Percentiles rank a stretch among this genome's conserved stretches.
phyloP scores from a whole-genome alignment of 768 basidiomycete genomes.

The Cyclocybe aegerita region DNA sequence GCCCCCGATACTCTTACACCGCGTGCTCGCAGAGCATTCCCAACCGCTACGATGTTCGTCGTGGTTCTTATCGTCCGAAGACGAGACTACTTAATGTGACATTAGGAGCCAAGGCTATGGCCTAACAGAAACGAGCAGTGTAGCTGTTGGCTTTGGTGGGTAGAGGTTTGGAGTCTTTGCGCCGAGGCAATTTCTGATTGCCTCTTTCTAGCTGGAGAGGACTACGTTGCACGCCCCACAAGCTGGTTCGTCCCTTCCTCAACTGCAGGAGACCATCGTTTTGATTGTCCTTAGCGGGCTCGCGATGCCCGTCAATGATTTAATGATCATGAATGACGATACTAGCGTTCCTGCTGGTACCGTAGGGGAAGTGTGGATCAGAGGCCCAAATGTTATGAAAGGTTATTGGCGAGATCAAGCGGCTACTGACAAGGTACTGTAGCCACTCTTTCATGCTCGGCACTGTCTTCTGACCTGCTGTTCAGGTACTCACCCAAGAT shows the following conservation, averaged over 20 bases:
- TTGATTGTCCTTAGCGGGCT: slow-evolving; percentile 39
- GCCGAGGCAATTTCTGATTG: neutral
- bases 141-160: slow-evolving; percentile 44
- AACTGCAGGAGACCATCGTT: neutral
- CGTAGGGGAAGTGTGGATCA: slow-evolving; percentile 53
- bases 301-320: slow-evolving; percentile 54
- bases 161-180: neutral
- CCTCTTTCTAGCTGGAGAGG: slow-evolving; percentile 40
- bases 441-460: neutral
- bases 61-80: neutral
- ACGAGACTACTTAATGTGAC: neutral
- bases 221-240: slow-evolving; percentile 47
- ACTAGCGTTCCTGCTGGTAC: slow-evolving; percentile 31
- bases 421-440: slow-evolving; percentile 39
- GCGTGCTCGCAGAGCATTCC: slow-evolving; percentile 46
- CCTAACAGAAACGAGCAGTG: slow-evolving; percentile 60
- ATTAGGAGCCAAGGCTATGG: slow-evolving; percentile 55
- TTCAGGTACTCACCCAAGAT: slow-evolving; percentile 40
- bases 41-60: slow-evolving; percentile 41
- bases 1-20: slow-evolving; percentile 46
- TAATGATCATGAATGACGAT: slow-evolving; percentile 46
- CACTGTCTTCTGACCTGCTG: neutral
- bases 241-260: slow-evolving; percentile 35
- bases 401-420: slow-evolving; percentile 59
- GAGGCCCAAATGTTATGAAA: slow-evolving; percentile 63